Base-by-base conservation (phyloP, 2,329 filamentous ascomycete genomes). In the Hortaea werneckii region DNA sequence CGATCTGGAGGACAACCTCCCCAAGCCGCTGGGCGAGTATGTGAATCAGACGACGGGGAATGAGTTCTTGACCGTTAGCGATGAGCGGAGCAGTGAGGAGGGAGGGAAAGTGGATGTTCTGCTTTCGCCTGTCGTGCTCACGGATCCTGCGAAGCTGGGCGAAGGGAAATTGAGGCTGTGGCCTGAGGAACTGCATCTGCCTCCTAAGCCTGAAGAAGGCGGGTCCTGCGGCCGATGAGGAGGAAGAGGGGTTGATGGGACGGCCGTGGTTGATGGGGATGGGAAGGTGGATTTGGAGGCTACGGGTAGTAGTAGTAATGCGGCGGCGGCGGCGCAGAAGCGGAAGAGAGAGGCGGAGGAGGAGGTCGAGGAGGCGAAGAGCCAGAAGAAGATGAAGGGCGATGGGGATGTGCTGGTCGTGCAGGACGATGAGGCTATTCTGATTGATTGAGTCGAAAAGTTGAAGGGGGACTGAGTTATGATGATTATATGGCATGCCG, bases 1-100 rank as follows among this genome's bases (percentile, higher is more conserved):
- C 0, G 92, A 96, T 46, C 79, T 94, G 58, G 87, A 87, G 4
- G 86, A 94, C 47, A 94, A 95, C 57, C 70, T 96, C 1, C 65
- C 73, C 1, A 94, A 87, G 70, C 88, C 84, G 50, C 75, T 98
- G 42, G 73, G 67, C 27, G 85, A 95, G 13, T 74, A 95, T 6
- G 85, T 83, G 8, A 78, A 95, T 56, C 77, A 77, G 47, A 48
- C 47, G 39, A 47, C 51, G 30, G 71, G 76, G 26, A 85, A 85
- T 52, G 82, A 76, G 43, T 90, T 94, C 62, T 67, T 96, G 52
- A 94, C 86, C 0, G 71, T 96, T 43, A 81, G 84, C n/a, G 92
- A 85, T 52, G 77, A 94, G 46, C 20, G 20, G 20, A 84, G 87
- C 40, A 84, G 89, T 44, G 83, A 87, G 37, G 76, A 84, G 0